phyloP scores from a whole-genome alignment of 306 rosid genomes.

The Echinosophora koreensis region DNA sequence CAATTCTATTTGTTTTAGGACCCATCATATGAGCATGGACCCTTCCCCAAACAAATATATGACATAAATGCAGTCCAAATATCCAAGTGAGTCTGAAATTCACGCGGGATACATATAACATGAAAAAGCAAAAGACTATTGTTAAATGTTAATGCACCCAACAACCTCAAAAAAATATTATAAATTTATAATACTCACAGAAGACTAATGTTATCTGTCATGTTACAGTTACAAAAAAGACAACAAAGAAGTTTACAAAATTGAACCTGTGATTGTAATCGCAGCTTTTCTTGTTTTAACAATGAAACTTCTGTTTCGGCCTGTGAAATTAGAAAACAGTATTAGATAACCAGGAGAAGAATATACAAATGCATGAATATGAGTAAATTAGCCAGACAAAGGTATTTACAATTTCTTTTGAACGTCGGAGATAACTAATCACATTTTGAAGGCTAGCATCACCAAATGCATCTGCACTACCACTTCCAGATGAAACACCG shows the following conservation, averaged over 20 bases:
- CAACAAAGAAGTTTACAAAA: background rate
- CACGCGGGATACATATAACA: background rate
- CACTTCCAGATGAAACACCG: conserved; percentile 67
- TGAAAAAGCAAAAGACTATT: background rate
- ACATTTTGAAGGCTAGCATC: conserved; percentile 83
- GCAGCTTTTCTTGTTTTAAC: conserved; percentile 84
- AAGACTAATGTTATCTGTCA: background rate
- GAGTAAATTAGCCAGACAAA: conserved; percentile 21
- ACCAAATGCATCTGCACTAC: conserved; percentile 50
- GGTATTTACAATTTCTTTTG: conserved; percentile 85
- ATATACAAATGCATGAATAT: conserved; percentile 12
- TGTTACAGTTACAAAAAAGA: background rate
- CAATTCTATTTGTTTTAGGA: background rate
- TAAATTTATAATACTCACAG: background rate
- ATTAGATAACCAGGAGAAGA: conserved; percentile 31
- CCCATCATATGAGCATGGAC: background rate
- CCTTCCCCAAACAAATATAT: background rate
- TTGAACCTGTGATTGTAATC: conserved; percentile 85
- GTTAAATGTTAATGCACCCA: background rate
- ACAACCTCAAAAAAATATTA: background rate
- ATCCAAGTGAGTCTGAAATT: background rate
- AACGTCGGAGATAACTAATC: conserved; percentile 81
- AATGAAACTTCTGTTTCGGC: conserved; percentile 92
- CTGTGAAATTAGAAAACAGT: conserved; percentile 55
- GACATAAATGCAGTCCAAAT: background rate